Conservation (phyloP, 1,284 basidiomycete genomes). For the Blastosporella zonata region DNA sequence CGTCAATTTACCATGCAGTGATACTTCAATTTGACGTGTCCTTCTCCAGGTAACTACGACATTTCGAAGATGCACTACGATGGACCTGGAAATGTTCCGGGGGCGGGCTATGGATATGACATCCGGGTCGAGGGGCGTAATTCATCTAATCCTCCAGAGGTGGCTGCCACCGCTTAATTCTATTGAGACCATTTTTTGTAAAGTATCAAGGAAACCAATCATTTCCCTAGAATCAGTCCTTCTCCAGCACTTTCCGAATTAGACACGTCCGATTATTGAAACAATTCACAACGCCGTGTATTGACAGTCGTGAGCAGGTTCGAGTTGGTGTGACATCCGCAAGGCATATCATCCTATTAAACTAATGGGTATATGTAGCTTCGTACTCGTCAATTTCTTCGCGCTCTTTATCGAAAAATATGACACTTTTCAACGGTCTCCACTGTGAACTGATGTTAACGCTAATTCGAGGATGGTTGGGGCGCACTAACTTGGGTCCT, state of each 20-base stretch:
- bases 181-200: conserved; percentile 3
- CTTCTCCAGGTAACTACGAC: conserved; percentile 72
- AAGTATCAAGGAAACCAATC: conserved; percentile 1
- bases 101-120: conserved; percentile 78
- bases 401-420: conserved; percentile 19
- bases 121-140: conserved; percentile 50
- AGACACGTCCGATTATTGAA: too few species aligned
- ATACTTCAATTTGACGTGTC: not conserved
- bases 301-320: too few species aligned
- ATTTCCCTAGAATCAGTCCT: not conserved
- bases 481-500: conserved; percentile 41
- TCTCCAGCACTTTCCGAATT: too few species aligned
- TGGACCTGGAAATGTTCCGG: conserved; percentile 66
- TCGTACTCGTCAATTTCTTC: conserved; percentile 18
- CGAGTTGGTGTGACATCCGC: too few species aligned
- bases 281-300: too few species aligned
- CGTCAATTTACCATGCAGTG: conserved; percentile 23
- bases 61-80: conserved; percentile 80
- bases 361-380: conserved; percentile 1
- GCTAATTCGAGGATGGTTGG: not conserved
- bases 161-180: conserved; percentile 10
- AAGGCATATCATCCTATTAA: too few species aligned
- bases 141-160: conserved; percentile 36
- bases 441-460: conserved; percentile 9
- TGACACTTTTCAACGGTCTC: conserved; percentile 11